Base-by-base conservation (phyloP, 331 rosid genomes). In the Pyrus hybrid region DNA sequence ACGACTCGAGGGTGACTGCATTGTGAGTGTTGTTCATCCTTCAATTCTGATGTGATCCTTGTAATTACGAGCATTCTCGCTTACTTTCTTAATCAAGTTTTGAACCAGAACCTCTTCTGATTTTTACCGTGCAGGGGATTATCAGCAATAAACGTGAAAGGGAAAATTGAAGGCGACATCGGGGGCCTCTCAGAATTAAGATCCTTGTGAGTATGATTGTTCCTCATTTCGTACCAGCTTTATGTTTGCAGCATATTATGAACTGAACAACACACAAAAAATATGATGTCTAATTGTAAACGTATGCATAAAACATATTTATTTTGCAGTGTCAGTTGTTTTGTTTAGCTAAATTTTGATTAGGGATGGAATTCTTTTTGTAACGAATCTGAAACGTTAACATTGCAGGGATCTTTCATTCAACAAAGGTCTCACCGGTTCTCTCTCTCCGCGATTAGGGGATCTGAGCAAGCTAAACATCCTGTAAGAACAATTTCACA, bases 131-230 rank as follows among this genome's bases (percentile, higher is more conserved):
- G 45, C 76, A 94, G 97, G 91, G 76, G 93, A 80, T 77, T 94
- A 71, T 94, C 99, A 63, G 84, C 87, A 67, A 92, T 94, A 96
- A 86, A 86, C 71, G 85, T 94, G 43, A 82, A 81, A 86, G 99
- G 96, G 68, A 83, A 80, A 68, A 85, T 87, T 23, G 20, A 23
- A 30, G 93, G 97, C 41, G 97, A 92, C 74, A 87, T 94, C 76
- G 96, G 93, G 43, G 86, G 80, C 56, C 92, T 94, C 29, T 58
- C 86, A 32, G 97, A 90, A 83, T 76, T 94, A 71, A 90, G 69
- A 87, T 85, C 97, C 74, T 86, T 94, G 99, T 94, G 78, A 86
- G 99, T 81, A 73, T 61, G 28, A 58, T 71, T 43, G 35, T 10
- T 70, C 72, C 67, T 41, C 32, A 47, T 51, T 66, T 43, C 49